Evolutionary conservation across 1,284 basidiomycete species (phyloP).

Genomic region (Austropuccinia psidii): DNA sequence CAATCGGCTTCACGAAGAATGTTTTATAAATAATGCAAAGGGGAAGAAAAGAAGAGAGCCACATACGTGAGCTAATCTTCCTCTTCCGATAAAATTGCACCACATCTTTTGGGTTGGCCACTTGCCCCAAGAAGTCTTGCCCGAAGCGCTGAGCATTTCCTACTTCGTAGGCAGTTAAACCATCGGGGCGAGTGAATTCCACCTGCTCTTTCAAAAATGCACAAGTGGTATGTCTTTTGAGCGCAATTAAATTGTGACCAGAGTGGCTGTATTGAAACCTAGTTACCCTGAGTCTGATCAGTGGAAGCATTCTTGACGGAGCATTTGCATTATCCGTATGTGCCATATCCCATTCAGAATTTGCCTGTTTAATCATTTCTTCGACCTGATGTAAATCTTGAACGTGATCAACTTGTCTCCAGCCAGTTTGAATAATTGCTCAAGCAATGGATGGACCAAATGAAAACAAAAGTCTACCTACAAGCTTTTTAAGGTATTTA

Average conservation of each 20-base stretch:
- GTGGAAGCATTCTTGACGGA: constrained; percentile 64
- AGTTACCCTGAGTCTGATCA: constrained; percentile 71
- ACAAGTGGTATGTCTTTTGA: background rate
- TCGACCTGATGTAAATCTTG: constrained; percentile 58
- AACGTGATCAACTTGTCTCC: background rate
- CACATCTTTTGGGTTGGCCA: constrained; percentile 90
- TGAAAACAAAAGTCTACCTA: constrained; percentile 46
- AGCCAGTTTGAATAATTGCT: background rate
- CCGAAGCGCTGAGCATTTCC: constrained; percentile 95
- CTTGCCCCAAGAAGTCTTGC: constrained; percentile 79
- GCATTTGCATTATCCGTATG: constrained; percentile 56
- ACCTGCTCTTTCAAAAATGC: constrained; percentile 53
- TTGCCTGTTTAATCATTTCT: constrained; percentile 67
- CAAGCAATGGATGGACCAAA: background rate
- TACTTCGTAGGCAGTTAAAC: constrained; percentile 68
- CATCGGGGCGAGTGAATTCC: constrained; percentile 58
- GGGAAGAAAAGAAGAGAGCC: constrained; percentile 20
- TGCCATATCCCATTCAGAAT: constrained; percentile 67
- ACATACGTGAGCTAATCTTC: constrained; percentile 51
- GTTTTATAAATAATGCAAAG: background rate
- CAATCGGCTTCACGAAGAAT: background rate
- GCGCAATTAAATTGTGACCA: background rate
- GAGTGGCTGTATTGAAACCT: background rate
- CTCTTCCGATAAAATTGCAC: constrained; percentile 81
- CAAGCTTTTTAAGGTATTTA: constrained; percentile 67